Conservation (phyloP, 495 filamentous ascomycete species). For the Neurospora tetrasperma region DNA sequence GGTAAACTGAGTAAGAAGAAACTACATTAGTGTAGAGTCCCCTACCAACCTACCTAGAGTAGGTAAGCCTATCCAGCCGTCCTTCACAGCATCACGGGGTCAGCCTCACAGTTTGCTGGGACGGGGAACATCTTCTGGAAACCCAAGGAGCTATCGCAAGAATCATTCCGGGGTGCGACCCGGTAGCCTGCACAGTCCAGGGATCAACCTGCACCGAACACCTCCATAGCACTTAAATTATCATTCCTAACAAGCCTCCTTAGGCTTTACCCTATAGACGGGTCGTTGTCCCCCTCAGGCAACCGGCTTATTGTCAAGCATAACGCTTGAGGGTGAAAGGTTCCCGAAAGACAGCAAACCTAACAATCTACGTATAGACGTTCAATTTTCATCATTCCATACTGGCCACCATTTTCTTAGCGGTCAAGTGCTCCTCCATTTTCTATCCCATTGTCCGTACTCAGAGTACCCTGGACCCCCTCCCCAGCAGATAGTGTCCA, state of each 20-base stretch:
- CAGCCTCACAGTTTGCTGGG: not conserved
- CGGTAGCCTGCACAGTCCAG: not conserved
- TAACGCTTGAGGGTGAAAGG: not conserved
- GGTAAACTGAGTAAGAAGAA: not conserved
- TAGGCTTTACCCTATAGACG: not conserved
- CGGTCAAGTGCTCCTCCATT: not conserved
- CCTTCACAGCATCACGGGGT: not conserved
- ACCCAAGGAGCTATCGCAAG: not conserved
- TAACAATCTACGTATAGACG: not conserved
- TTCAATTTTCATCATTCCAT: not conserved
- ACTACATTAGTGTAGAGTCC: not conserved
- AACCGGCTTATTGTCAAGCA: not conserved
- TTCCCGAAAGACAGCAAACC: not conserved
- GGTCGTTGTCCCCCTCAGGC: not conserved
- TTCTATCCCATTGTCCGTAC: not conserved
- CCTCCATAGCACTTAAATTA: not conserved
- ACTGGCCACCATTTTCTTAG: not conserved
- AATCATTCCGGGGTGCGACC: not conserved
- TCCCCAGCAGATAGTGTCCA: no score
- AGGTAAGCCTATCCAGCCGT: not conserved
- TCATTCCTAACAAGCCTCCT: not conserved
- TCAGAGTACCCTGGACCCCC: no score
- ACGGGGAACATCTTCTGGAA: not conserved
- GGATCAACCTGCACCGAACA: not conserved
- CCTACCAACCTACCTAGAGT: not conserved